Evolutionary conservation across 2,329 filamentous ascomycete species (phyloP), one percentile per base, ranked within the genome.

Genomic region (Huntiella decipiens): DNA sequence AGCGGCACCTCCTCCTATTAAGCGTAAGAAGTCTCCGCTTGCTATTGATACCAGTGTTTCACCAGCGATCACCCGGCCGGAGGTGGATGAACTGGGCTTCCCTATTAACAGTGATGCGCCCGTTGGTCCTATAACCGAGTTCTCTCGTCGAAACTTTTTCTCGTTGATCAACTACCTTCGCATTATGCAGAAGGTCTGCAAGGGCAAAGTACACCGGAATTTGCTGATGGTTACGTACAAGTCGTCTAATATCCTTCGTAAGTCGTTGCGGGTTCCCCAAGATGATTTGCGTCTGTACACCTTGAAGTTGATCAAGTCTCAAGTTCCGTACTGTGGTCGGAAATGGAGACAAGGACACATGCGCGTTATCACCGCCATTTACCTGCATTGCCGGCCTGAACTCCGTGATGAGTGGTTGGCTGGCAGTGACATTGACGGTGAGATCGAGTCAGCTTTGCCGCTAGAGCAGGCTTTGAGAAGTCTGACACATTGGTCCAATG

Each of bases 321-420:
- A 98, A 61, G 91, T 98, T 4, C 91, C 91, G 1, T 98, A 94
- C 66, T 96, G 88, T 61, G 88, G 91, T 16, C 79, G 91, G 38
- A 98, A 98, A 65, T 98, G 91, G 91, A 79, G 91, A 11, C 91
- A 96, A 64, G 79, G 78, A 54, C 96, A 98, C 61, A 98, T 98
- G 91, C 82, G 88, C 46, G 87, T 96, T 56, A 98, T 98, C 57
- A 98, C 91, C 0, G 86, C 87, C 3, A 84, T 98, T 1, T 98
- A 95, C 61, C 68, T 98, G 42, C 84, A 94, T 63, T 94, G 88
- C 57, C 73, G 86, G 5, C 88, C 88, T 0, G 88, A 96, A 60
- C 69, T 98, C 39, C 73, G 88, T 28, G 91, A 98, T 57, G 91
- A 95, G 62, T 96, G 91, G 88, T 70, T 96, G 1, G 78, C 83